Evolutionary conservation across 2,329 filamentous ascomycete genomes (phyloP).

Genomic region (Fusarium sp.): DNA sequence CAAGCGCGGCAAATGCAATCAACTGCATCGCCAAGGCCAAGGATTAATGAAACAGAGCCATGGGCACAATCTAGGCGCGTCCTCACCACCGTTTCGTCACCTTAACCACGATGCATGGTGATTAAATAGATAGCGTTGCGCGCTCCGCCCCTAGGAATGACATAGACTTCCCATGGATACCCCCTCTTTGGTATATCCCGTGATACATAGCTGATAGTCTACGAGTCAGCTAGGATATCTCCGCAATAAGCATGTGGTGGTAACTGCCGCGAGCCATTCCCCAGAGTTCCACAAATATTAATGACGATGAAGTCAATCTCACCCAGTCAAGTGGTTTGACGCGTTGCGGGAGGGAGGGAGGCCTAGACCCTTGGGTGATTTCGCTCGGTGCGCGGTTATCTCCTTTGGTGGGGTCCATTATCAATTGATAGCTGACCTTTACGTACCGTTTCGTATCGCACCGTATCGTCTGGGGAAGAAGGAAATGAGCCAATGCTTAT

Average conservation of each 20-base stretch:
- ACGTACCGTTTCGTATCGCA: slow-evolving; percentile 24
- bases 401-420: slow-evolving; percentile 33
- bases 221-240: neutral
- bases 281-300: neutral
- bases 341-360: slow-evolving; percentile 11
- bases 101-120: neutral
- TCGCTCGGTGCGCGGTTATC: slow-evolving; percentile 44
- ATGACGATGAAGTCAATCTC: neutral
- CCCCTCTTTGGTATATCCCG: neutral
- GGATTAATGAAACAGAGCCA: neutral
- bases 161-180: neutral
- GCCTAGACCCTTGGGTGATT: slow-evolving; percentile 1
- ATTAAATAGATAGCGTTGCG: neutral
- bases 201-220: neutral
- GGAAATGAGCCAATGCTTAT: slow-evolving; percentile 33
- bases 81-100: neutral
- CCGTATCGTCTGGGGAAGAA: slow-evolving; percentile 29
- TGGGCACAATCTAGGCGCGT: too few species aligned
- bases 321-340: slow-evolving; percentile 33
- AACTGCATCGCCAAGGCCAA: neutral
- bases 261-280: neutral
- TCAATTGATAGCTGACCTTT: slow-evolving; percentile 31
- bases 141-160: neutral
- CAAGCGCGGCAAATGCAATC: neutral
- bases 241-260: neutral